Evolutionary conservation across 140 eudicot genomes (phyloP), one percentile per base, ranked within the genome.

Genomic region (Erigeron philadelphicus): DNA sequence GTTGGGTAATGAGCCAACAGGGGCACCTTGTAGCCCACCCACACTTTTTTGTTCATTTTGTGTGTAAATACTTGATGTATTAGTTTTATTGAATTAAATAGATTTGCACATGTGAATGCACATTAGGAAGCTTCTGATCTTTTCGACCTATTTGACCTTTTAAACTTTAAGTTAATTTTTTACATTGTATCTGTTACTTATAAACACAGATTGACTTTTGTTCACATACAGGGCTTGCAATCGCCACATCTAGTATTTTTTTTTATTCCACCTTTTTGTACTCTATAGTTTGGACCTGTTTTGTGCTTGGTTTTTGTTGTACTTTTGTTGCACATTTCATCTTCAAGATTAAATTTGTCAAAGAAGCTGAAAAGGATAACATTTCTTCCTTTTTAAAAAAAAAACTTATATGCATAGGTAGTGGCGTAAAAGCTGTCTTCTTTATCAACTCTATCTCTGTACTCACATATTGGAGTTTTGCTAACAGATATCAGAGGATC

Each of bases 401-500:
- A 21, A 21, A 21, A 21, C 25, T 21, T 21, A 21, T 21, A 21
- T 21, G 38, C 38, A 31, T 31, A 31, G 38, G 5, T 31, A 31
- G 38, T 31, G 38, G 38, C 38, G 4, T 31, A 31, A 31, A 31
- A 31, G 38, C 38, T 7, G 9, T 10, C 17, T 54, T 54, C 8
- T 1, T 2, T 17, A 17, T 17, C 31, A 6, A 54, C 61, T 54
- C 31, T 54, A 17, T 54, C 8, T 56, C 11, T 56, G 12, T 56
- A 7, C 61, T 56, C 10, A 19, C 40, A 8, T 7, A 7, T 35
- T n/a, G 35, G 23, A 12, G 70, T 66, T 59, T 75, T 45, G 25
- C 46, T 23, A 60, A 47, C 77, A 90, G 97, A 79, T 91, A 83
- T 71, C 97, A 91, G 63, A 84, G 86, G 72, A 91, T 68, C 44